Base-by-base conservation (phyloP, 352 stramenopile species). In the Phytophthora pinifolia region DNA sequence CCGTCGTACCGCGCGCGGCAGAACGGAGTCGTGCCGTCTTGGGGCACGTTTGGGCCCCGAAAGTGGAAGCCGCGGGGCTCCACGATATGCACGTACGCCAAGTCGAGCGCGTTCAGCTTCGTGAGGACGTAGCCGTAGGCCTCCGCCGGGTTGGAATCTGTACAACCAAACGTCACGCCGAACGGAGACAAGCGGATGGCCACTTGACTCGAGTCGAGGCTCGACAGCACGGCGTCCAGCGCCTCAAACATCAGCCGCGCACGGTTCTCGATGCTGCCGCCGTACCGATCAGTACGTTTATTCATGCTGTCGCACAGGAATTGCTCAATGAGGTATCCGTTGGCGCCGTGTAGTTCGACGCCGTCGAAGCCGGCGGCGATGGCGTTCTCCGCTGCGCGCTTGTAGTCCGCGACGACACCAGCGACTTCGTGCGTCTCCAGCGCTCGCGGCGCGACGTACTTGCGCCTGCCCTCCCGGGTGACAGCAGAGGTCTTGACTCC, bases 241-340 rank as follows among this genome's bases (percentile, higher is more conserved):
- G 81, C 64, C 55, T 95, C 76, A 12, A 75, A 54, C 47, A 95
- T 63, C 18, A 96, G 67, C 10, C 77, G 65, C 34, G 70, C 65
- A 14, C 88, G 82, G 57, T 96, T 95, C 50, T 90, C 83, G 25
- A 89, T 66, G 36, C 59, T 78, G 18, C 88, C 88, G n/a, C 87
- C 88, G 45, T 72, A 72, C 29, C 25, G 38, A 46, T 72, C 64
- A 13, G 52, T 66, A 31, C 64, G 64, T 13, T 61, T 55, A 34
- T 72, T 69, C 18, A 72, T 53, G 9, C 53, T 25, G 15, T 72
- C 59, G 17, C 64, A 72, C 32, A 72, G 36, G 43, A 72, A 72
- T 35, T 72, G 63, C 43, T 72, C 58, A 4, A 67, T 36, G 3
- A 72, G 32, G 29, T 72, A 72, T 2, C 63, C 63, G 38, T 72